These are phyloP conservation scores for Exophiala bonariae DNA, from an alignment of 2,329 filamentous ascomycete species.

Conservation along the genomic window DNA sequence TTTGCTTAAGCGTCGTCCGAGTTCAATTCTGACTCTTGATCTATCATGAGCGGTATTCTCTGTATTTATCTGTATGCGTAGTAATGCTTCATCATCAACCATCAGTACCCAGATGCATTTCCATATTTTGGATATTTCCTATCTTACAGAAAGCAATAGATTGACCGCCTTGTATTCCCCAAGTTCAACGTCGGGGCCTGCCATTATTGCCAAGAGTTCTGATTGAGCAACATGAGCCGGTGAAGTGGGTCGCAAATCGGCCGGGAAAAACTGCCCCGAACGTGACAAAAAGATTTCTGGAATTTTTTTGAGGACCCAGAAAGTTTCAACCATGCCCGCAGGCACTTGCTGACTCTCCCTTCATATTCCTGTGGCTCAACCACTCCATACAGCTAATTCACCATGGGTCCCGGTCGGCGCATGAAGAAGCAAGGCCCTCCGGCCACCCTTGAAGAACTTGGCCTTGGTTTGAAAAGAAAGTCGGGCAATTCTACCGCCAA, in stretches of 20 bases:
- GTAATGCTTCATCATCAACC: background rate
- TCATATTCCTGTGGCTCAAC: background rate
- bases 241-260: too few relatives aligned
- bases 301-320: background rate
- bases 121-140: too few relatives aligned
- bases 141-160: too few relatives aligned
- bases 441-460: slow-evolving; percentile 72
- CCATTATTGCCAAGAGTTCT: too few relatives aligned
- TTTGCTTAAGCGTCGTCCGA: background rate
- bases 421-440: slow-evolving; percentile 96
- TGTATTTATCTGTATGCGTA: background rate
- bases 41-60: background rate
- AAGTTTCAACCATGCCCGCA: background rate
- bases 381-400: background rate
- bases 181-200: too few relatives aligned
- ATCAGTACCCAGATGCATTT: too few relatives aligned
- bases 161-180: too few relatives aligned
- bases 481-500: slow-evolving; percentile 66
- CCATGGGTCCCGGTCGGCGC: slow-evolving; percentile 84
- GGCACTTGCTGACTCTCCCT: background rate
- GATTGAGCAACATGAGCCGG: too few relatives aligned
- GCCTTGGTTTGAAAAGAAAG: slow-evolving; percentile 77
- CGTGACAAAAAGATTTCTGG: too few relatives aligned
- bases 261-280: too few relatives aligned
- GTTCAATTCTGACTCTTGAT: background rate